Evolutionary conservation across 2,329 filamentous ascomycete species (phyloP), one percentile per base, ranked within the genome.

Genomic region (Cladobotryum mycophilum): DNA sequence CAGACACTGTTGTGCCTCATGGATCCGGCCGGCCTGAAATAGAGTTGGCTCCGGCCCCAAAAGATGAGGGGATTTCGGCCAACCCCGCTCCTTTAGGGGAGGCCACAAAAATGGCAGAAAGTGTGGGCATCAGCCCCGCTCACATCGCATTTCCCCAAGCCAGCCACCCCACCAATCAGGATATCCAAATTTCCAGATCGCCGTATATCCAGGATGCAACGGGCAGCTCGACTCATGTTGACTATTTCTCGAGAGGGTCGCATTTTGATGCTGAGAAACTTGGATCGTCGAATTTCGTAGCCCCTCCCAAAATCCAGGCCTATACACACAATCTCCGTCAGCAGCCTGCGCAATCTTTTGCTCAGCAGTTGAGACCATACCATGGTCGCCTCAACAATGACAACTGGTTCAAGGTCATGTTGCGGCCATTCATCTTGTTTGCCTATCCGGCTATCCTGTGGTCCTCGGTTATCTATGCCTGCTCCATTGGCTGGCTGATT

Each of bases 401-500:
- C 61, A 85, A 75, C 9, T 97, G 91, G 90, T 67, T 85, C 64
- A 85, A 84, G 53, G 89, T 89, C 15, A 85, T 86, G 49, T 41
- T 86, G 5, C 80, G 92, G 1, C 93, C 92, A 0, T 89, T 97
- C 54, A 82, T 96, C 43, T 78, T 97, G 1, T 95, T 85, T 60
- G 81, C 85, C 1, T 96, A 97, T 62, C 93, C 93, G 0, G 81
- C 88, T 0, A 87, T 97, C 1, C 78, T 96, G 8, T 97, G 91
- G 92, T 92, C 88, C 5, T 75, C 89, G 0, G 75, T 87, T 1
- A 82, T 96, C 4, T 97, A 97, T 65, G 76, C 90, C 0, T 85
- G 93, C 59, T 93, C 90, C 0, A 81, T 97, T 6, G 92, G 92
- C 36, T 97, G 92, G 93, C 78, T 97, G 25, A 96, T 97, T 57